phyloP scores from a whole-genome alignment of 2,329 filamentous ascomycete genomes.

The Sporothrix variecibatus region DNA sequence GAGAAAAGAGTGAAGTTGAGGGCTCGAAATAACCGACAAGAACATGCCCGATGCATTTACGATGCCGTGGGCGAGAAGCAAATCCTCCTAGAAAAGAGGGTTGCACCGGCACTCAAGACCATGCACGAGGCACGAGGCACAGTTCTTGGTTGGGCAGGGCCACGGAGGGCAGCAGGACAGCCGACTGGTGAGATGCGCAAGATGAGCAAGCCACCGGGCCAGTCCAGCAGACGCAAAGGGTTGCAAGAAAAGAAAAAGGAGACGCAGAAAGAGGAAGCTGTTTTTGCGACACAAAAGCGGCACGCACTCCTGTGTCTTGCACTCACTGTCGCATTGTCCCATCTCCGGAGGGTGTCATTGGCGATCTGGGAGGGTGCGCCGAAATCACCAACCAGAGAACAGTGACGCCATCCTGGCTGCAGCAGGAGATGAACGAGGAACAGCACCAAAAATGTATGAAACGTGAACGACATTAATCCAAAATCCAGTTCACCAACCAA shows the following conservation, averaged over 20 bases:
- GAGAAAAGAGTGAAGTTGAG: background rate
- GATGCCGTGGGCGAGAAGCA: background rate
- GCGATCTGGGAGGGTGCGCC: background rate
- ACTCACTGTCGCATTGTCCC: background rate
- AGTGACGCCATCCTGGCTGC: background rate
- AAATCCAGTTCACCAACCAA: background rate
- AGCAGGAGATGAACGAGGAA: background rate
- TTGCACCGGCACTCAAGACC: background rate
- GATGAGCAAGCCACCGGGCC: background rate
- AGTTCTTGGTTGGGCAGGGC: background rate
- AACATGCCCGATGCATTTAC: background rate
- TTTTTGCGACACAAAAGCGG: background rate
- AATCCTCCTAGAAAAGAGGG: background rate
- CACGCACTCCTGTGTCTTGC: background rate
- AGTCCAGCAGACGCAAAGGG: background rate
- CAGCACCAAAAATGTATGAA: background rate
- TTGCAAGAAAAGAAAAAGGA: background rate
- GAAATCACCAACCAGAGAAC: constrained; percentile 5
- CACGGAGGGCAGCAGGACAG: background rate
- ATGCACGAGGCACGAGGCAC: constrained; percentile 1
- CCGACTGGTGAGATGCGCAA: background rate
- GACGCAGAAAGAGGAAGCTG: background rate
- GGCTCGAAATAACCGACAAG: background rate
- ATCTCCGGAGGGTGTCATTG: constrained; percentile 7
- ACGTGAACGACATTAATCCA: background rate